Conservation (phyloP, 306 rosid species). For the Oxytropis ochrocephala region DNA sequence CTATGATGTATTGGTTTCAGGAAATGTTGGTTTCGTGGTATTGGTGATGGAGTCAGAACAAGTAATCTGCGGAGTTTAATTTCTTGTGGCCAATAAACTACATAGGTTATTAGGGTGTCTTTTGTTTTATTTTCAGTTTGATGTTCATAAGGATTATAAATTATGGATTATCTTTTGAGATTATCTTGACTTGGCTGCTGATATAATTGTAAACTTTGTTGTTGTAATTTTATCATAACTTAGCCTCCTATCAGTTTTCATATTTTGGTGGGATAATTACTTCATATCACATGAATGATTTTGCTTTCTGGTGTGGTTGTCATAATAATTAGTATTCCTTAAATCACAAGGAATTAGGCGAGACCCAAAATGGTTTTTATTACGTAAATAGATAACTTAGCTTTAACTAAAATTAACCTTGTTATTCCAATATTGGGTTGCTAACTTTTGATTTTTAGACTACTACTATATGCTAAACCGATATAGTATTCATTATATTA, state of each 20-base stretch:
- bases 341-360: background rate
- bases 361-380: background rate
- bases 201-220: constrained; percentile 36
- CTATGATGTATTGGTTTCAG: constrained; percentile 37
- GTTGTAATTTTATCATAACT: constrained; percentile 4
- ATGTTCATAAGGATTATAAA: constrained; percentile 44
- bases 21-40: constrained; percentile 33
- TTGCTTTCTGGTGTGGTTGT: background rate
- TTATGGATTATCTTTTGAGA: constrained; percentile 31
- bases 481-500: background rate
- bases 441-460: background rate
- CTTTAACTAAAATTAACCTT: background rate
- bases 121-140: constrained; percentile 29
- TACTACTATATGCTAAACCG: background rate
- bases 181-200: constrained; percentile 34
- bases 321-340: background rate
- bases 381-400: background rate
- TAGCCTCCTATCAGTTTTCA: background rate
- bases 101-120: constrained; percentile 32
- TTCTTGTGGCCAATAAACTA: constrained; percentile 44
- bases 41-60: constrained; percentile 32
- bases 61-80: constrained; percentile 31
- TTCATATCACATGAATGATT: background rate
- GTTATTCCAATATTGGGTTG: background rate
- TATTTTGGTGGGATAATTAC: constrained; percentile 4